Percentiles rank a stretch among this genome's conserved stretches.
Evolutionary conservation across 495 filamentous ascomycete genomes (phyloP).

Genomic region (Penicillium waksmanii): DNA sequence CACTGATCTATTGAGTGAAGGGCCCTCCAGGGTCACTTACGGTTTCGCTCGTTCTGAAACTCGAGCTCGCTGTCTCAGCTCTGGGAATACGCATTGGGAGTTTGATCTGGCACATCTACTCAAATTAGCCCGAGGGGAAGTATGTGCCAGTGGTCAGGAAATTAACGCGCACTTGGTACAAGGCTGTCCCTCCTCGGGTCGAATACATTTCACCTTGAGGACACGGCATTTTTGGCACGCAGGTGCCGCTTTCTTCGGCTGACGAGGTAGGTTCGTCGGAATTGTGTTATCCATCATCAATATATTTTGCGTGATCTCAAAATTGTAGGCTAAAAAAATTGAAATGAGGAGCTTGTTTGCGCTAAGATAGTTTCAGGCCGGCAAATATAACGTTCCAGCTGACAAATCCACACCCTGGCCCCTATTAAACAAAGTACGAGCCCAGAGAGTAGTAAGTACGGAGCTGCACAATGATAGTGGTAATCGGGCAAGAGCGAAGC

Average conservation of each 20-base stretch:
- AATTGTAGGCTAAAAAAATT: not conserved
- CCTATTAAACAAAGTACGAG: no score
- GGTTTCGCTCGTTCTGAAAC: slow-evolving; percentile 15
- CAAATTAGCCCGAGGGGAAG: slow-evolving; percentile 12
- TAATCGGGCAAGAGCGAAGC: no score
- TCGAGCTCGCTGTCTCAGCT: slow-evolving; percentile 19
- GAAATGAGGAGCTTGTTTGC: not conserved
- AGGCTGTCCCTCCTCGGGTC: slow-evolving; percentile 13
- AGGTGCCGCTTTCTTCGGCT: slow-evolving; percentile 9
- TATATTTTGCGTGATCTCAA: not conserved
- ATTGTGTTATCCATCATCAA: not conserved
- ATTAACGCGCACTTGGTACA: slow-evolving; percentile 19
- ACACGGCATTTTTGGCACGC: slow-evolving; percentile 24
- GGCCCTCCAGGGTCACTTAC: slow-evolving; percentile 11
- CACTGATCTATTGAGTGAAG: not conserved
- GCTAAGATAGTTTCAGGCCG: not conserved
- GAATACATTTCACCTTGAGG: slow-evolving; percentile 26
- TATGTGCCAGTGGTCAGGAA: slow-evolving; percentile 1
- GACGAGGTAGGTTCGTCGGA: not conserved
- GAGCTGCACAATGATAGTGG: no score
- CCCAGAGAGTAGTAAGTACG: no score
- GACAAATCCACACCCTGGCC: not conserved
- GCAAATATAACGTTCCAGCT: not conserved
- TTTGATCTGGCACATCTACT: slow-evolving; percentile 25
- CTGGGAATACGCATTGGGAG: slow-evolving; percentile 19